Evolutionary conservation across 2,329 filamentous ascomycete genomes (phyloP), one percentile per base, ranked within the genome.

Genomic region (Chaetomium sp.): DNA sequence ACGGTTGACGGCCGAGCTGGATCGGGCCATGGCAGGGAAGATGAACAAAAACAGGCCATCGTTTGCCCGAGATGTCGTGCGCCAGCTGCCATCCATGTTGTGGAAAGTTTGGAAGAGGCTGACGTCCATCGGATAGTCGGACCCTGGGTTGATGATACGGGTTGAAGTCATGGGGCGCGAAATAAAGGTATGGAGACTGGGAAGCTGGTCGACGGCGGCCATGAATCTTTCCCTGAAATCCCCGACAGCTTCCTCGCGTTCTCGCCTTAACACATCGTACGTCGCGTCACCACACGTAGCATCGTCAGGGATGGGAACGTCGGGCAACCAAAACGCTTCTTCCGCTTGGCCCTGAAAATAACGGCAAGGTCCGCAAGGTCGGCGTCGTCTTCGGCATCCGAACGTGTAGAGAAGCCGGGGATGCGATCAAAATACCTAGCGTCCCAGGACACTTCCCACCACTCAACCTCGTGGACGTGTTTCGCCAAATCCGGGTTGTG

Each of bases 401-500:
- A 21, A 23, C 8, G 10, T 1, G 38, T 13, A 8, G 47, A 42
- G 16, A 42, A 16, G 38, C 7, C n/a, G 4, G 9, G 1, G 19
- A 57, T 16, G 13, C 25, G 47, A 5, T 51, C 27, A 47, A 51
- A 50, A 19, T 57, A 33, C 31, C 35, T 38, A 2, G 29, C 10
- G 21, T 49, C 42, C 21, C 47, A 60, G 21, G 58, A 61, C 1
- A 67, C 27, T 47, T 67, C 65, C 2, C 54, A 60, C 60, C 62
- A 67, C 50, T 65, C 63, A 1, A 67, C 45, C 45, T 67, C 62
- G 51, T 57, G 59, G 3, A 65, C 65, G 23, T 65, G 65, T 6
- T 5, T 19, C 2, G 60, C 62, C 2, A 67, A 49, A 57, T 65
- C 58, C 3, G 62, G 65, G 27, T 31, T 60, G 38, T 60, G 50